phyloP scores from a whole-genome alignment of 2,329 filamentous ascomycete species.

The Microcyclosporella mali region DNA sequence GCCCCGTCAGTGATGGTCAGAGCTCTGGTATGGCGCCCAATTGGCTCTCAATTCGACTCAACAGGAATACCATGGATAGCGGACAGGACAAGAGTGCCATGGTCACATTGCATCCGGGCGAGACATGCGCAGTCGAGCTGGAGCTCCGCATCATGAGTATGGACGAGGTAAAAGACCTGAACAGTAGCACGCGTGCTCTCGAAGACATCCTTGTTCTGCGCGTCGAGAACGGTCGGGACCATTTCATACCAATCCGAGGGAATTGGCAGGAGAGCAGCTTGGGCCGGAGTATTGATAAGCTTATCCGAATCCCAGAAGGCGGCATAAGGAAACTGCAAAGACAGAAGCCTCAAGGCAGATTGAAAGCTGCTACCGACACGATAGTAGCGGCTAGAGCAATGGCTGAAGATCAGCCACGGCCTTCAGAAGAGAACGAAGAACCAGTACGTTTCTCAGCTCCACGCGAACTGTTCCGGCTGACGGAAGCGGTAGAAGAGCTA shows the following conservation, averaged over 20 bases:
- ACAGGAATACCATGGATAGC: conserved; percentile 19
- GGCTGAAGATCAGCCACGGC: conserved; percentile 1
- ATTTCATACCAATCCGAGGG: conserved; percentile 78
- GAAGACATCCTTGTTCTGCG: conserved; percentile 86
- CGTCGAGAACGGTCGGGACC: conserved; percentile 76
- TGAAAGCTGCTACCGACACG: conserved; percentile 12
- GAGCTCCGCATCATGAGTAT: conserved; percentile 61
- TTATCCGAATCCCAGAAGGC: conserved; percentile 75
- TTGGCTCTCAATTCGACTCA: conserved; percentile 62
- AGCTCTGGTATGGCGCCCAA: conserved; percentile 42
- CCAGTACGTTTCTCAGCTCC: conserved; percentile 73
- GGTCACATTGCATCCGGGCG: conserved; percentile 74
- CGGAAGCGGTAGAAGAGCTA: conserved; percentile 65
- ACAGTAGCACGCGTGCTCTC: conserved; percentile 57
- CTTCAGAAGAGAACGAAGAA: conserved; percentile 13
- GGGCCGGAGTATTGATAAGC: conserved; percentile 77
- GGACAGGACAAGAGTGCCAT: conserved; percentile 32
- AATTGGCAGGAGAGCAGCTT: conserved; percentile 77
- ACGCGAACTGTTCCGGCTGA: conserved; percentile 81
- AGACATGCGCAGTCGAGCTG: conserved; percentile 66
- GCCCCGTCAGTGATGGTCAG: conserved; percentile 49
- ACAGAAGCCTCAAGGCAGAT: conserved; percentile 39
- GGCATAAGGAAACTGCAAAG: conserved; percentile 66
- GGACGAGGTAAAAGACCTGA: conserved; percentile 61
- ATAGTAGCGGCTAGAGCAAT: conserved; percentile 13